Evolutionary conservation across 768 basidiomycete genomes (phyloP).

Genomic region (Pholiota molesta): DNA sequence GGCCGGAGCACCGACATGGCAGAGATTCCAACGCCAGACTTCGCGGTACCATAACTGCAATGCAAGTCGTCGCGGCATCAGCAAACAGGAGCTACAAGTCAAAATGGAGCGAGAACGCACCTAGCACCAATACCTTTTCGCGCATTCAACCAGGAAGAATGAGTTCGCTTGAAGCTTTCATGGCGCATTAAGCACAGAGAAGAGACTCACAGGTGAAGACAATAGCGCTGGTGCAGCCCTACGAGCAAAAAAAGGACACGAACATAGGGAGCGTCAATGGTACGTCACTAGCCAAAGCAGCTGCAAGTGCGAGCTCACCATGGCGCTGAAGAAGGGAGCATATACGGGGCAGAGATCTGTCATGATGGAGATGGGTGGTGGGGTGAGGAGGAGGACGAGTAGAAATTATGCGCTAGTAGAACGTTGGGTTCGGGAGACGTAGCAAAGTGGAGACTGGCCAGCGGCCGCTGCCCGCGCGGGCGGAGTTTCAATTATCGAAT

Average conservation of each 20-base stretch:
- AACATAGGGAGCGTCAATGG: conserved; percentile 7
- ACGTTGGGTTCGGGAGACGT: conserved; percentile 21
- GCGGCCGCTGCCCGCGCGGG: conserved; percentile 9
- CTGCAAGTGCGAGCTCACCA: conserved; percentile 56
- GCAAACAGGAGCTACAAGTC: conserved; percentile 12
- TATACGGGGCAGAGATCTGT: conserved; percentile 88
- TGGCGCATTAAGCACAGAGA: background rate
- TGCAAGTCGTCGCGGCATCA: background rate
- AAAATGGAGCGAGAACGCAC: conserved; percentile 41
- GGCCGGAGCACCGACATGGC: conserved; percentile 98
- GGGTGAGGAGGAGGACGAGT: conserved; percentile 8
- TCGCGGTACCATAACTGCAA: conserved; percentile 94
- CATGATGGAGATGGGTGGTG: conserved; percentile 18
- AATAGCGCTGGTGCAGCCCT: conserved; percentile 97
- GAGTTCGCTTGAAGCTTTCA: background rate
- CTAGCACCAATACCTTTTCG: conserved; percentile 81
- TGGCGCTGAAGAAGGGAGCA: conserved; percentile 97
- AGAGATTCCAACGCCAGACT: conserved; percentile 96
- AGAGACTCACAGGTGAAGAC: conserved; percentile 89
- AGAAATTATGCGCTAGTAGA: conserved; percentile 14
- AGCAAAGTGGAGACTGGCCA: conserved; percentile 10
- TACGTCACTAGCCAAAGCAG: conserved; percentile 18
- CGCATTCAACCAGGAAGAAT: conserved; percentile 8
- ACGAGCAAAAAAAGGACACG: conserved; percentile 15
- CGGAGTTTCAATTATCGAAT: conserved; percentile 21